These are phyloP conservation scores for Monosporascus sp. DNA, from an alignment of 2,329 filamentous ascomycete species.

Conservation along the genomic window DNA sequence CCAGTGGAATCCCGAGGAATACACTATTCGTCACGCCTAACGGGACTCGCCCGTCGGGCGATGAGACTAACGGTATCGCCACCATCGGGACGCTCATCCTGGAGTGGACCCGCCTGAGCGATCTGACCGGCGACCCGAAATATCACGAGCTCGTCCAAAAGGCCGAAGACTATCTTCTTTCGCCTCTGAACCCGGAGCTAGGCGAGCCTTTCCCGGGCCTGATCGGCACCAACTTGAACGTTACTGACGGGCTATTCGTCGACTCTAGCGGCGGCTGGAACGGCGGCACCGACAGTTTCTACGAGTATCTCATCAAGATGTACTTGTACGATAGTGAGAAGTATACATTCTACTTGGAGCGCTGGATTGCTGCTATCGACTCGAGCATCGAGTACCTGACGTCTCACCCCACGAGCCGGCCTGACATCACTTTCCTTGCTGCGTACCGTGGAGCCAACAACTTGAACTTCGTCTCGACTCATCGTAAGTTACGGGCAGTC, in stretches of 20 bases:
- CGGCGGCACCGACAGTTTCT: conserved; percentile 74
- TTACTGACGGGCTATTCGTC: conserved; percentile 60
- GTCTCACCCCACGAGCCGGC: conserved; percentile 59
- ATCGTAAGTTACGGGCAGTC: conserved; percentile 34
- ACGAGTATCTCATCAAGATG: conserved; percentile 91
- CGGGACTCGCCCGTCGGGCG: conserved; percentile 38
- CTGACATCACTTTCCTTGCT: conserved; percentile 69
- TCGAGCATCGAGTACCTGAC: conserved; percentile 68
- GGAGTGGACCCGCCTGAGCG: conserved; percentile 78
- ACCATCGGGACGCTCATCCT: conserved; percentile 73
- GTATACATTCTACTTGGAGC: conserved; percentile 62
- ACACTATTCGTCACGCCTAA: conserved; percentile 54
- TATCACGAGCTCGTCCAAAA: conserved; percentile 64
- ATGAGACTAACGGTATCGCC: conserved; percentile 64
- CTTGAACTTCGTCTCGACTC: conserved; percentile 41
- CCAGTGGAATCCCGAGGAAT: conserved; percentile 70
- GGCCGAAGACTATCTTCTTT: conserved; percentile 64
- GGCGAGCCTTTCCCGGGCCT: conserved; percentile 74
- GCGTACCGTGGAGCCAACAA: conserved; percentile 42
- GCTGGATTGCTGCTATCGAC: conserved; percentile 71
- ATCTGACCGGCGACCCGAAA: conserved; percentile 61
- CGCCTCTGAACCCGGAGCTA: conserved; percentile 51
- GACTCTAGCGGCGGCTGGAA: conserved; percentile 70
- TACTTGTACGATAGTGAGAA: conserved; percentile 68
- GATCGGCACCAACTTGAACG: conserved; percentile 61